Conservation (phyloP, 805 yeast species). For the Vanderwaltozyma tropicalis region DNA sequence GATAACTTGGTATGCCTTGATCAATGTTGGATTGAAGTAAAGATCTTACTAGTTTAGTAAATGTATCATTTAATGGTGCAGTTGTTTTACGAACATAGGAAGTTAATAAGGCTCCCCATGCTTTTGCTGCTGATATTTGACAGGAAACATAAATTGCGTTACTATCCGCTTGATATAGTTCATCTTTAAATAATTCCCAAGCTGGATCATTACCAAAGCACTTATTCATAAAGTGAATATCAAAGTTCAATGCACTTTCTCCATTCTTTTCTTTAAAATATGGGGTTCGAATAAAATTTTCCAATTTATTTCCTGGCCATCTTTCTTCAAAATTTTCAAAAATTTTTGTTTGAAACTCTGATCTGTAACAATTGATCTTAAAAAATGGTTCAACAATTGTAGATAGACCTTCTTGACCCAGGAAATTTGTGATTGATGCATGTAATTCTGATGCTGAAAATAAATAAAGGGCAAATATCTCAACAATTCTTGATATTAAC, state of each 20-base stretch:
- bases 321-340: constrained; percentile 36
- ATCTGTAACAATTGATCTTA: constrained; percentile 37
- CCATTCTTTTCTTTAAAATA: constrained; percentile 37
- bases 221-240: constrained; percentile 51
- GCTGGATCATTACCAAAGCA: constrained; percentile 36
- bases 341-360: constrained; percentile 36
- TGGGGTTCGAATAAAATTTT: constrained; percentile 43
- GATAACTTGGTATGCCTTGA: constrained; percentile 40
- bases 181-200: constrained; percentile 42
- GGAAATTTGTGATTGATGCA: constrained; percentile 34
- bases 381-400: constrained; percentile 29
- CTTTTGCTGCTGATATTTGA: constrained; percentile 58
- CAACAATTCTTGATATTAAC: constrained; percentile 57
- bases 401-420: constrained; percentile 32
- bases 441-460: constrained; percentile 38
- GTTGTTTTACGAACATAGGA: constrained; percentile 42
- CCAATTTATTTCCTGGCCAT: constrained; percentile 39
- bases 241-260: constrained; percentile 47
- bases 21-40: constrained; percentile 43
- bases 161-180: constrained; percentile 47
- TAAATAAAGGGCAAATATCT: constrained; percentile 61
- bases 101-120: constrained; percentile 70
- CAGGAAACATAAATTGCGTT: constrained; percentile 55
- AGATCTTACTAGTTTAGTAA: constrained; percentile 33
- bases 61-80: constrained; percentile 26